phyloP scores from a whole-genome alignment of 163 green algal genomes.

The Smithsoniella earleae region DNA sequence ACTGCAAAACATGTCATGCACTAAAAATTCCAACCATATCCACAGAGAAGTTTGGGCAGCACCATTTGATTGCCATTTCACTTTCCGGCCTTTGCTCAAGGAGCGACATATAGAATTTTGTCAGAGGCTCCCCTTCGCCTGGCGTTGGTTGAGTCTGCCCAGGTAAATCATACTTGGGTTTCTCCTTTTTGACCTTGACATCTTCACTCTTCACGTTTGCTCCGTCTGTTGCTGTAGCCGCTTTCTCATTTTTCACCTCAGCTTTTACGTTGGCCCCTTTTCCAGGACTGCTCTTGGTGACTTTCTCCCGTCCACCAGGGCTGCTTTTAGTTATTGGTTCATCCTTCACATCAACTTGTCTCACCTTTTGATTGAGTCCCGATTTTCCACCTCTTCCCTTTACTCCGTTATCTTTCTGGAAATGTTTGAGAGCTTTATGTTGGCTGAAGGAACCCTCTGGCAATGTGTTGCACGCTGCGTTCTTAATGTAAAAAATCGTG shows the following conservation, averaged over 20 bases:
- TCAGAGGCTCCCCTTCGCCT: constrained; percentile 38
- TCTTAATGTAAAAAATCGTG: too few relatives aligned
- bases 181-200: not conserved
- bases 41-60: not conserved
- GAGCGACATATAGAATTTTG: constrained; percentile 63
- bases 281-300: too few relatives aligned
- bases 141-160: constrained; percentile 26
- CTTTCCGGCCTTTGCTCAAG: constrained; percentile 58
- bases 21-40: not conserved
- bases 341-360: too few relatives aligned
- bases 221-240: not conserved
- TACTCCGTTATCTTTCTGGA: too few relatives aligned
- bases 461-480: too few relatives aligned
- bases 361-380: too few relatives aligned
- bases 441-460: too few relatives aligned
- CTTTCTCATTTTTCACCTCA: not conserved
- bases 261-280: too few relatives aligned
- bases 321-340: too few relatives aligned
- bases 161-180: constrained; percentile 22
- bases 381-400: too few relatives aligned
- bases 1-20: not conserved
- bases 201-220: not conserved
- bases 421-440: too few relatives aligned
- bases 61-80: constrained; percentile 65
- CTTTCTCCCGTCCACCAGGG: too few relatives aligned